Evolutionary conservation across 108 stramenopile species (phyloP).

Genomic region (Bacterosira constricta): DNA sequence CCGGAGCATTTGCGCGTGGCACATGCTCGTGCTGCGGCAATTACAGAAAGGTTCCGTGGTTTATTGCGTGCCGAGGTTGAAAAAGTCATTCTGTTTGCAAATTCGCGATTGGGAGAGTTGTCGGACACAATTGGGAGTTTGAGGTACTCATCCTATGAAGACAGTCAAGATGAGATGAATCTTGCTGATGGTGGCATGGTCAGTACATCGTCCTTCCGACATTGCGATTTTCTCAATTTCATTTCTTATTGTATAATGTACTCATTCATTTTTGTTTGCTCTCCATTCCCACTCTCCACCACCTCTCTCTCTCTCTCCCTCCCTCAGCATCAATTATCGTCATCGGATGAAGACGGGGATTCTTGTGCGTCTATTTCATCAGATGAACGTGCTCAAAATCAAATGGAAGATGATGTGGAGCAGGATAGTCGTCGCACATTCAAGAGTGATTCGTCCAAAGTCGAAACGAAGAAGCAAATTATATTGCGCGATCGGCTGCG

Average conservation of each 20-base stretch:
- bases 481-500: slow-evolving; percentile 64
- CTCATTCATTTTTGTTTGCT: too few relatives aligned
- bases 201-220: slow-evolving; percentile 60
- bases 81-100: slow-evolving; percentile 55
- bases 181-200: slow-evolving; percentile 71
- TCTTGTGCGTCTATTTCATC: slow-evolving; percentile 31
- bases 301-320: too few relatives aligned
- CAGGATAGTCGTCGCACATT: neutral
- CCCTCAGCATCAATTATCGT: slow-evolving; percentile 25
- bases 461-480: slow-evolving; percentile 59
- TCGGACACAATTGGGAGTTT: slow-evolving; percentile 54
- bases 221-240: slow-evolving; percentile 64
- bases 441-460: slow-evolving; percentile 40
- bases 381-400: slow-evolving; percentile 24
- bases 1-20: slow-evolving; percentile 69
- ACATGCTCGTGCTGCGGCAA: slow-evolving; percentile 60
- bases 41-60: slow-evolving; percentile 57
- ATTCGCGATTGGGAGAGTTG: slow-evolving; percentile 52
- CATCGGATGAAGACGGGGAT: slow-evolving; percentile 21
- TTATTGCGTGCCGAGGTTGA: slow-evolving; percentile 55
- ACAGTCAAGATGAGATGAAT: slow-evolving; percentile 39
- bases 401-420: neutral
- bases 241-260: neutral
- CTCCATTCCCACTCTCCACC: too few relatives aligned
- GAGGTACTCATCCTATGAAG: slow-evolving; percentile 48